These are phyloP conservation scores for Picocystis sp. DNA, from an alignment of 163 green algal genomes.

Conservation along the genomic window DNA sequence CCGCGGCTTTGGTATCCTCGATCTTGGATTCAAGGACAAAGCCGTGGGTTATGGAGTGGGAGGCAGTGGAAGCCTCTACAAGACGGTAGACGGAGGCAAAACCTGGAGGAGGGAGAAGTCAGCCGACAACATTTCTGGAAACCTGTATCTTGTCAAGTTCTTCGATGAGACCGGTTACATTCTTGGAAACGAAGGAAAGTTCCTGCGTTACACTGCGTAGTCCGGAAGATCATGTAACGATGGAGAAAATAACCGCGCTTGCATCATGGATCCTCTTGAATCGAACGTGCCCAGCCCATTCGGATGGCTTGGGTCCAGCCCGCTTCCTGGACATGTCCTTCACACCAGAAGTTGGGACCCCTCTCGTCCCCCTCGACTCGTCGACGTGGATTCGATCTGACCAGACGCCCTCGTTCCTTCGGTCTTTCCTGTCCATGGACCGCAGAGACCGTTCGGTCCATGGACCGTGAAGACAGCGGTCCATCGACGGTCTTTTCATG, in stretches of 20 bases:
- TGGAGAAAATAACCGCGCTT: not conserved
- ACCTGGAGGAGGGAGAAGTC: constrained; percentile 73
- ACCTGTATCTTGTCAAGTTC: constrained; percentile 92
- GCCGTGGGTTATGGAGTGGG: constrained; percentile 62
- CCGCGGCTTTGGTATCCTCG: constrained; percentile 86
- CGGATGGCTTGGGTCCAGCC: no score
- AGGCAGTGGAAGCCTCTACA: constrained; percentile 77
- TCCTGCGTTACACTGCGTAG: constrained; percentile 57
- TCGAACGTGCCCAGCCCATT: no score
- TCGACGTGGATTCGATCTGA: no score
- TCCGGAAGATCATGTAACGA: not conserved
- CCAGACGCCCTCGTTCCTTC: no score
- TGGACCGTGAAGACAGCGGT: no score
- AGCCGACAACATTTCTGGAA: constrained; percentile 66
- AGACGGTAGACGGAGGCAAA: constrained; percentile 68
- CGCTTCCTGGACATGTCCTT: no score
- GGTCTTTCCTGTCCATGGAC: no score
- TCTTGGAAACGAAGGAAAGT: constrained; percentile 83
- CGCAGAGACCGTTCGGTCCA: no score
- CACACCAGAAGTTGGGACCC: no score
- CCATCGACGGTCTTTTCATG: no score
- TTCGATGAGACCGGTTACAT: constrained; percentile 64
- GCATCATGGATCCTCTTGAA: no score
- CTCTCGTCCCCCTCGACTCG: no score
- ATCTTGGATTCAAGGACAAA: constrained; percentile 57